Base-by-base conservation (phyloP, 768 basidiomycete species). In the Cystofilobasidium macerans region DNA sequence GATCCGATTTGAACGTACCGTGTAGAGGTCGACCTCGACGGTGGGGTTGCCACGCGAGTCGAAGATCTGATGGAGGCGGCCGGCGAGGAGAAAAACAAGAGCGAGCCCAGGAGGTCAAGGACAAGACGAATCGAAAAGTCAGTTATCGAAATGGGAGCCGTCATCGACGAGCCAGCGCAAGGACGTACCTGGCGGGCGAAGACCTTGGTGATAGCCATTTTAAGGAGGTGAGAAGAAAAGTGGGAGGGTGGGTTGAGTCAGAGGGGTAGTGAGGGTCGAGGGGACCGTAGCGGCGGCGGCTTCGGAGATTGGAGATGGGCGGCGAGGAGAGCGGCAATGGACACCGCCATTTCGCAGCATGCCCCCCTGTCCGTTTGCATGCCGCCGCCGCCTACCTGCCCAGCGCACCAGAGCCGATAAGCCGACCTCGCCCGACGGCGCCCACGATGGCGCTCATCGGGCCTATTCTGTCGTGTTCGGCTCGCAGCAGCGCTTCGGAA, bases 121-220 rank as follows among this genome's bases (percentile, higher is more conserved):
- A n/a, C n/a, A n/a, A n/a, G n/a, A n/a, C n/a, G 30, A 6, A 28
- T 8, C 22, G 18, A 57, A 20, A 57, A 57, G 45, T 48, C 45
- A 48, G 45, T 22, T 48, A 22, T 11, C 45, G 24, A 6, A 7
- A 8, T 6, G 45, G 8, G 9, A n/a, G 13, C 33, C 9, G 24
- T 36, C 32, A 9, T 32, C 3, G 12, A 7, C 12, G 45, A 22
- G n/a, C 51, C 22, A 24, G 43, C 62, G 38, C 64, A 57, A 77
- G 69, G 70, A 26, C 76, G 69, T 78, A 89, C 91, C 86, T 93
- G 90, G 76, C 92, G 89, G 73, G 91, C 91, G 80, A 85, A 82
- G 74, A 95, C 79, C 80, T 92, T 92, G 65, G 85, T 85, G 81
- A 94, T 84, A 74, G 91, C 89, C 91, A 95, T 94, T 80, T 38